phyloP scores from a whole-genome alignment of 345 rosid genomes.

The Pseudoturritis turrita region DNA sequence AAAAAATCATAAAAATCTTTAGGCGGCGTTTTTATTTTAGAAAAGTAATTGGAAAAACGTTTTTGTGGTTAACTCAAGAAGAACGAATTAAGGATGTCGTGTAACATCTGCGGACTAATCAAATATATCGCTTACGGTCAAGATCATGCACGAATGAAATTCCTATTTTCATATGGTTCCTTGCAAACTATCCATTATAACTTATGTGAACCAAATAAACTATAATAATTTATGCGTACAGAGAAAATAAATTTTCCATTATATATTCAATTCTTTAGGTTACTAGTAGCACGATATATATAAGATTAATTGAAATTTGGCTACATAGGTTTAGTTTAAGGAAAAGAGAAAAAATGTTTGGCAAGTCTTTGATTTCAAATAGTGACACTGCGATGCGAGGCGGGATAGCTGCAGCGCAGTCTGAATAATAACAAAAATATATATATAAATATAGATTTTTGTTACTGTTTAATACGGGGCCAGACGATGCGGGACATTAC shows the following conservation, averaged over 20 bases:
- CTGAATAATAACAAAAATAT: too few relatives aligned
- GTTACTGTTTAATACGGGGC: too few relatives aligned
- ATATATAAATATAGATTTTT: too few relatives aligned
- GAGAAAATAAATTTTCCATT: neutral
- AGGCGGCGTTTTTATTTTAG: neutral
- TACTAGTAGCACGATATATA: too few relatives aligned
- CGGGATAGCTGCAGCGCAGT: too few relatives aligned
- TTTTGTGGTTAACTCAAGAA: neutral
- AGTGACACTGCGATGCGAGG: too few relatives aligned
- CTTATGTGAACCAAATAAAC: neutral
- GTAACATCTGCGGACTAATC: neutral
- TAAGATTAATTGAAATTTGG: neutral
- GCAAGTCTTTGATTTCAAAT: neutral
- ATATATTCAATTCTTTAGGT: too few relatives aligned
- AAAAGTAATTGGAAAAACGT: neutral
- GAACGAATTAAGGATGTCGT: constrained; percentile 10
- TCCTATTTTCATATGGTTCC: neutral
- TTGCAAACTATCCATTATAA: neutral
- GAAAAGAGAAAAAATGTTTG: neutral
- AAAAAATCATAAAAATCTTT: neutral
- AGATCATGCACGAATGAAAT: constrained; percentile 4
- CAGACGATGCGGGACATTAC: too few relatives aligned
- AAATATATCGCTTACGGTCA: constrained; percentile 10
- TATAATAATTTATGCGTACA: neutral
- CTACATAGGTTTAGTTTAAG: neutral